Evolutionary conservation across 257 asterid species (phyloP).

Genomic region (Solanum chilense): DNA sequence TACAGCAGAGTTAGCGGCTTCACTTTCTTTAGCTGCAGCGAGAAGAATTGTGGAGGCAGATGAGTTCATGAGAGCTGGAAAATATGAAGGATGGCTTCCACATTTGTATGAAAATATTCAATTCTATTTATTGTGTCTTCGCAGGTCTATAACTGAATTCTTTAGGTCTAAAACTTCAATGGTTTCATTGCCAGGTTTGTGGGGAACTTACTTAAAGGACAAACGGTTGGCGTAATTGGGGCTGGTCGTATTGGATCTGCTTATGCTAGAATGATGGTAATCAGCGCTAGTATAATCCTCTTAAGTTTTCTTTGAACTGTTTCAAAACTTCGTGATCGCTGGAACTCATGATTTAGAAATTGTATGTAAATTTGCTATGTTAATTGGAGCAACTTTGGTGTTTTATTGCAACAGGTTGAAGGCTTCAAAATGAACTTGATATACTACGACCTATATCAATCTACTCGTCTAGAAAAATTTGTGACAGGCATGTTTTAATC

Average conservation of each 20-base stretch:
- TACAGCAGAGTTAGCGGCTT: conserved; percentile 94
- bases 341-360: not conserved
- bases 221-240: conserved; percentile 95
- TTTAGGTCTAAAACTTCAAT: not conserved
- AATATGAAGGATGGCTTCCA: conserved; percentile 99
- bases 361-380: not conserved
- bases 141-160: not conserved
- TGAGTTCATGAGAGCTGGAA: conserved; percentile 90
- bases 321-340: not conserved
- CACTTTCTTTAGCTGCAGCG: conserved; percentile 82
- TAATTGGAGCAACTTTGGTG: not conserved
- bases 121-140: not conserved
- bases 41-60: conserved; percentile 97
- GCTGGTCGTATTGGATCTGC: conserved; percentile 99
- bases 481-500: conserved; percentile 54
- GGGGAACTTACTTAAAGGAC: conserved; percentile 95
- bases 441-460: conserved; percentile 90
- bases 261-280: conserved; percentile 98
- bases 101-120: conserved; percentile 46
- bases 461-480: conserved; percentile 89
- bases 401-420: conserved; percentile 52
- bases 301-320: not conserved
- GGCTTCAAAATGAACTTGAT: conserved; percentile 98
- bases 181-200: conserved; percentile 46
- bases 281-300: not conserved